phyloP scores from a whole-genome alignment of 176 grass and related monocot species.

The Musa beccarii region DNA sequence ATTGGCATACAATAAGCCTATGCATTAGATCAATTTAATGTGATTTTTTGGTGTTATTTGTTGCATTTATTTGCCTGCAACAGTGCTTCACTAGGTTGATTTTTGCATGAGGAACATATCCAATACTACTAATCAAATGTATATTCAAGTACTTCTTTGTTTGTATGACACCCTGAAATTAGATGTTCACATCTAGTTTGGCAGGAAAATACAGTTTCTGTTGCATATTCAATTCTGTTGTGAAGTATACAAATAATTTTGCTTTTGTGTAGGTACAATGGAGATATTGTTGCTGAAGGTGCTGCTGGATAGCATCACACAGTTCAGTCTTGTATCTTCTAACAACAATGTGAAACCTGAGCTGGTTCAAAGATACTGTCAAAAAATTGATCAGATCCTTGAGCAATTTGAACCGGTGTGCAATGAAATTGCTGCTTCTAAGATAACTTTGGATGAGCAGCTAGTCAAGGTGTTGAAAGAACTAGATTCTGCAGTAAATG shows the following conservation, averaged over 20 bases:
- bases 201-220: background rate
- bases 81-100: no score
- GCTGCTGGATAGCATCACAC: background rate
- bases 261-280: background rate
- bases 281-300: background rate
- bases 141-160: no score
- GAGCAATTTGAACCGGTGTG: background rate
- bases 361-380: slow-evolving; percentile 1
- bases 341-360: background rate
- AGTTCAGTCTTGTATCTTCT: slow-evolving; percentile 3
- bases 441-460: slow-evolving; percentile 8
- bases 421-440: slow-evolving; percentile 3
- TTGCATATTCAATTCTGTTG: background rate
- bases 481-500: slow-evolving; percentile 43
- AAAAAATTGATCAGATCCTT: background rate
- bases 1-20: no score
- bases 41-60: no score
- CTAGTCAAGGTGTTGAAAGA: slow-evolving; percentile 27
- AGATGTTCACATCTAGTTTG: no score
- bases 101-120: no score
- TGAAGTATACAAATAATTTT: background rate
- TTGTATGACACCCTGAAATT: no score
- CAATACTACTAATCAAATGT: no score
- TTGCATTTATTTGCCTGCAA: no score
- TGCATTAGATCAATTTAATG: no score